Evolutionary conservation across 306 rosid genomes (phyloP).

Genomic region (Cicer cuneatum): DNA sequence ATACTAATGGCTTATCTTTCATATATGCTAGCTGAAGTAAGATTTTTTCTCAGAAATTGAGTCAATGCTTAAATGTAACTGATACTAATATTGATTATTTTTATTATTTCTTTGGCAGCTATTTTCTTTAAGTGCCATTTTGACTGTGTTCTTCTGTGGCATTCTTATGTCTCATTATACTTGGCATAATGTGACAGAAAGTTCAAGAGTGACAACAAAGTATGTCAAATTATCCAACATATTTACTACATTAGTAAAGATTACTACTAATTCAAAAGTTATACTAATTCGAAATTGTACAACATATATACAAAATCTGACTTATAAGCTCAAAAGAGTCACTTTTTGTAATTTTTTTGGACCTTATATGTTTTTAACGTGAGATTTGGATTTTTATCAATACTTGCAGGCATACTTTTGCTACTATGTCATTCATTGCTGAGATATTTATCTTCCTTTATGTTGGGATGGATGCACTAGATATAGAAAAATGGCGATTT

Average conservation of each 20-base stretch:
- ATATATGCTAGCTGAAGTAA: slow-evolving; percentile 90
- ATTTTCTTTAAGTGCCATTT: slow-evolving; percentile 86
- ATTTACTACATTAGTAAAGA: slow-evolving; percentile 12
- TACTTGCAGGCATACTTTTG: slow-evolving; percentile 85
- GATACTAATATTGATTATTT: slow-evolving; percentile 19
- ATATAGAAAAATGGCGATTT: slow-evolving; percentile 93
- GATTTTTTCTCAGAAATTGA: slow-evolving; percentile 31
- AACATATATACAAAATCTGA: no score
- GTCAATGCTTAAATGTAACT: slow-evolving; percentile 3
- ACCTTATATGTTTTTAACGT: no score
- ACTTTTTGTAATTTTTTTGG: no score
- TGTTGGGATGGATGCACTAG: slow-evolving; percentile 98
- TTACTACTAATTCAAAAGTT: not conserved
- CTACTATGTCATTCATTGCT: slow-evolving; percentile 85
- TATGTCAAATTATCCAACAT: slow-evolving; percentile 49
- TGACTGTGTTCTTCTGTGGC: slow-evolving; percentile 97
- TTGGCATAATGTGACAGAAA: slow-evolving; percentile 98
- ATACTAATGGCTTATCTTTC: slow-evolving; percentile 98
- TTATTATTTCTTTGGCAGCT: slow-evolving; percentile 63
- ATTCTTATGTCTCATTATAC: slow-evolving; percentile 99
- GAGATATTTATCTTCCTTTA: slow-evolving; percentile 95
- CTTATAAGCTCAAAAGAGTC: no score
- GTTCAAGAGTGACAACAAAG: slow-evolving; percentile 98
- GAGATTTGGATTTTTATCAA: no score
- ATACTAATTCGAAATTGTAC: not conserved